Evolutionary conservation across 2,329 filamentous ascomycete genomes (phyloP), one percentile per base, ranked within the genome.

Genomic region (Trichophyton equinum): DNA sequence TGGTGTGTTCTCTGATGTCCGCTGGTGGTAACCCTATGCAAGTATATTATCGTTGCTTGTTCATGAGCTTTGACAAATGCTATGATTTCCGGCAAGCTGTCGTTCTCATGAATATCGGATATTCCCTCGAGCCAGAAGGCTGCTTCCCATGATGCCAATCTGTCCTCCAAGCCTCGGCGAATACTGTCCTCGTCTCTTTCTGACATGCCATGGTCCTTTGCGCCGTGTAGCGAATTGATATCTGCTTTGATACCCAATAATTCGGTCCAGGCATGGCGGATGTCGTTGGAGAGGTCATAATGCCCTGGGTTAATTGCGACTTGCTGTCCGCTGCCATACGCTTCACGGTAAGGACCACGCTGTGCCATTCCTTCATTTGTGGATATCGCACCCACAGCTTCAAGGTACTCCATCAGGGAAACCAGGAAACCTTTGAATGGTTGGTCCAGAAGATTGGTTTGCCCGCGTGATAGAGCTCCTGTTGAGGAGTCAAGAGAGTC

Each of bases 301-400:
- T 18, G 33, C 33, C 18, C 30, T 20, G 53, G 2, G n/a, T 13
- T 20, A n/a, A 40, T 18, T 9, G 27, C 20, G 33, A 56, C 18
- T 36, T 56, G 13, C 25, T 7, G 33, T 36, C 33, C 33, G 9
- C 15, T 30, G 33, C 25, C 53, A 30, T 72, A 66, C 1, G 70
- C 72, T 61, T 70, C 68, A 73, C 73, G 74, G 58, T 75, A 75
- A 61, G 69, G 71, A 2, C 72, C 72, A 57, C 72, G 66, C 9
- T 74, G 70, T 6, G 74, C 66, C 3, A 72, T 73, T 2, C 70
- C 72, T 30, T 73, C 71, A 20, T 70, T 70, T 4, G 71, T 73
- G 3, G 72, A 71, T 60, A 73, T 74, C 9, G 73, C 70, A 30
- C 73, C 73, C 0, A 73, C 73, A 20, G 74, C 72, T 56, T 75